Conservation (phyloP, 805 yeast species). For the Teunomyces lycoperdinae region DNA sequence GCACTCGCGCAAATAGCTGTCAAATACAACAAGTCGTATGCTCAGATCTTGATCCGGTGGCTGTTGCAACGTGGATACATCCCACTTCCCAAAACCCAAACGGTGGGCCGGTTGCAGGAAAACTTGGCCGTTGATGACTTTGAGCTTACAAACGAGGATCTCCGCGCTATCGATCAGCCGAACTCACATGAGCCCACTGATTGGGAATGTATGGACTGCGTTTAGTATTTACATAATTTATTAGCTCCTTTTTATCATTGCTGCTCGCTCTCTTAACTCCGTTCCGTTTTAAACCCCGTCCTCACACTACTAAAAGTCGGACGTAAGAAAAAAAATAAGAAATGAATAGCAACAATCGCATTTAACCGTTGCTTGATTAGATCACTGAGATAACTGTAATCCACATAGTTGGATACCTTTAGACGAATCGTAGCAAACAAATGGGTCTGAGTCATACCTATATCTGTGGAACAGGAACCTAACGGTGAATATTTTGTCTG, state of each 20-base stretch:
- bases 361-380: too few relatives aligned
- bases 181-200: constrained; percentile 68
- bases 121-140: constrained; percentile 25
- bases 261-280: too few relatives aligned
- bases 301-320: too few relatives aligned
- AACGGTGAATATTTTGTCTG: neutral
- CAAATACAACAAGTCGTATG: constrained; percentile 40
- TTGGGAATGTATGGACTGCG: constrained; percentile 65
- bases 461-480: neutral
- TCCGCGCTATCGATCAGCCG: constrained; percentile 26
- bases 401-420: too few relatives aligned
- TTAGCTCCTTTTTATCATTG: too few relatives aligned
- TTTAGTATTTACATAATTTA: constrained; percentile 12
- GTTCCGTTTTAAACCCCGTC: too few relatives aligned
- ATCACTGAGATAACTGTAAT: too few relatives aligned
- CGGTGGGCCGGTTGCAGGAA: constrained; percentile 18
- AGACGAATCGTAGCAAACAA: too few relatives aligned
- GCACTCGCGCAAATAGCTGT: constrained; percentile 26
- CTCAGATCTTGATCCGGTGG: constrained; percentile 50
- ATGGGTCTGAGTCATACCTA: too few relatives aligned
- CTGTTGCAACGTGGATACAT: constrained; percentile 45
- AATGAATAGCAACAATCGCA: too few relatives aligned
- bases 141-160: constrained; percentile 25
- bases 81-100: constrained; percentile 33
- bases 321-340: too few relatives aligned